Conservation (phyloP, 768 basidiomycete species). For the Pleurotus platypus region DNA sequence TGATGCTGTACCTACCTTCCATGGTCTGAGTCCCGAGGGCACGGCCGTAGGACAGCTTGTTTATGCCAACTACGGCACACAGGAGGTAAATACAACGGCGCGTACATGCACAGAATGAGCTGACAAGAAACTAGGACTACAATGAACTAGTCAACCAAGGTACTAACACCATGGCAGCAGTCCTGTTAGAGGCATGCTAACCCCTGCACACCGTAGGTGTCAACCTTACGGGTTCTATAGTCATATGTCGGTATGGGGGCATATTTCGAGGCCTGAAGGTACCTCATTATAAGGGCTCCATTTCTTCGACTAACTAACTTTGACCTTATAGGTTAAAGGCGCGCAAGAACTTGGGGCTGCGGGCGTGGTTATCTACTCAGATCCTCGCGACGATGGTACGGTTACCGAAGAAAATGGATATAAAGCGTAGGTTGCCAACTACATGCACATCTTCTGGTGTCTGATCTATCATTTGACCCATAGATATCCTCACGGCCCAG, state of each 20-base stretch:
- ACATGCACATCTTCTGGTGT: not conserved
- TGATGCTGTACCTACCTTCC: slow-evolving; percentile 62
- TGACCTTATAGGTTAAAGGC: slow-evolving; percentile 41
- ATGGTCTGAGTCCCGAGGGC: slow-evolving; percentile 66
- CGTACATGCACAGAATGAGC: not conserved
- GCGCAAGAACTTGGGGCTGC: slow-evolving; percentile 65
- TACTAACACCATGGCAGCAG: slow-evolving; percentile 10
- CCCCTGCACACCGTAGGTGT: slow-evolving; percentile 36
- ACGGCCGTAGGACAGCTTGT: slow-evolving; percentile 57
- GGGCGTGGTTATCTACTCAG: slow-evolving; percentile 60
- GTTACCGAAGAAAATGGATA: slow-evolving; percentile 60
- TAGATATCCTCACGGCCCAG: slow-evolving; percentile 67
- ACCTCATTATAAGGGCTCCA: slow-evolving; percentile 1
- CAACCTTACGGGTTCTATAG: slow-evolving; percentile 54
- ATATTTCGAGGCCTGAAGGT: slow-evolving; percentile 72
- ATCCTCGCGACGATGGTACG: slow-evolving; percentile 61
- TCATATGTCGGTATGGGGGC: slow-evolving; percentile 55
- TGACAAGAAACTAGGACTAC: slow-evolving; percentile 40
- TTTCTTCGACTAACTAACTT: not conserved
- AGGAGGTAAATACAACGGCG: slow-evolving; percentile 14
- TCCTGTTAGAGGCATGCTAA: too few relatives aligned
- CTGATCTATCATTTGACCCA: not conserved
- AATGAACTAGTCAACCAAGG: slow-evolving; percentile 52
- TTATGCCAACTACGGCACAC: slow-evolving; percentile 60
- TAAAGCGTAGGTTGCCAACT: slow-evolving; percentile 28